Base-by-base conservation (phyloP, 2,329 filamentous ascomycete species). In the Conoideocrella luteorostrata region DNA sequence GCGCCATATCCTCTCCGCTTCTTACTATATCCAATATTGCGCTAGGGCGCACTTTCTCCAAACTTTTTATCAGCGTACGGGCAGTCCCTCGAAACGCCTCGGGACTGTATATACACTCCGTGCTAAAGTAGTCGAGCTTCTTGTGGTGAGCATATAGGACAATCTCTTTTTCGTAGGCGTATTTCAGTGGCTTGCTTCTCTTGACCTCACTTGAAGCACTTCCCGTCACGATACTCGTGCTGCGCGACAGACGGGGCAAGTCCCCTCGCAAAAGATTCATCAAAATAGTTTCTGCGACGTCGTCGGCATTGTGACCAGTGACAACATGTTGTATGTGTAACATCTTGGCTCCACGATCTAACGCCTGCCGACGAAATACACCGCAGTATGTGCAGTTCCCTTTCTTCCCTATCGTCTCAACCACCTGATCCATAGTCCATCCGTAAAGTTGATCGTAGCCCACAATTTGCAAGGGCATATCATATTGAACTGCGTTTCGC, bases 341-440 rank as follows among this genome's bases (percentile, higher is more conserved):
- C 63, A 86, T 83, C 55, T 88, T 90, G 5, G 93, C 89, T 15
- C 93, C 93, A 7, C 93, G 81, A 62, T 98, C 93, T 26, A 98
- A 74, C 2, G 93, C 93, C 68, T 98, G 93, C 46, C 94, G 78
- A 43, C 93, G 77, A 61, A 98, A 98, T 15, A 98, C 93, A 12
- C 93, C 93, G 58, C 93, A 98, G 59, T 98, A 98, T 23, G 94
- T 98, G 74, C 93, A 98, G 65, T 98, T 98, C 23, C 91, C 90
- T 65, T 96, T 97, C 70, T 96, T 97, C 12, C 93, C 93, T 40
- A 98, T 86, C 38, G 91, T 88, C 56, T 90, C 86, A 4, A 98
- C 94, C 9, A 98, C 93, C 59, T 97, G 88, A 59, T 98, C 93
- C 93, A 98, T 98, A 1, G 90, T 96, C 93, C 93, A 98, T 7